A percentile compares a stretch with the other conserved stretches of the same genome.
These are phyloP conservation scores for Neurospora sp. DNA, from an alignment of 495 filamentous ascomycete species.

Conservation along the genomic window DNA sequence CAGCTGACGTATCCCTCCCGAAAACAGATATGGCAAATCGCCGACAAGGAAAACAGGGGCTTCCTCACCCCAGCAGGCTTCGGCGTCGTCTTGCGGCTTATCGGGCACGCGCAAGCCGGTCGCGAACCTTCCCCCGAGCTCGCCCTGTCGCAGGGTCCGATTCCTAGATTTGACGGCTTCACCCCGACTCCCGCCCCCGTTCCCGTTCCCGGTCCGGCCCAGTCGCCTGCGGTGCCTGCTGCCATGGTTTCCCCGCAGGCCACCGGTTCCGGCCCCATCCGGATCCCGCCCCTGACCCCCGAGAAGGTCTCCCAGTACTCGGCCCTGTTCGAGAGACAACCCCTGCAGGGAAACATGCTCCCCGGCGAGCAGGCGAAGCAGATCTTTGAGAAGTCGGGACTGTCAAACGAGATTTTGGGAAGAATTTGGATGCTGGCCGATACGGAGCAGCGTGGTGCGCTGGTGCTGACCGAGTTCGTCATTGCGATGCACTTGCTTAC, in stretches of 20 bases:
- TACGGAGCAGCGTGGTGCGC: conserved; percentile 77
- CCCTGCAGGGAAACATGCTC: conserved; percentile 61
- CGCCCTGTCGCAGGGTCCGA: conserved; percentile 60
- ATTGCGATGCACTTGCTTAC: conserved; percentile 96
- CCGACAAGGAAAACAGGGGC: conserved; percentile 90
- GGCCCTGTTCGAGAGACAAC: conserved; percentile 77
- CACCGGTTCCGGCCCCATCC: conserved; percentile 58
- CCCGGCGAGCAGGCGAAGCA: conserved; percentile 82
- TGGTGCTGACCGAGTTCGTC: conserved; percentile 89
- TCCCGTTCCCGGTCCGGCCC: conserved; percentile 36
- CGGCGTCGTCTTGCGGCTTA: conserved; percentile 80
- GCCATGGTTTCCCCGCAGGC: conserved; percentile 33
- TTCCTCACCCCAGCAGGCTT: conserved; percentile 87
- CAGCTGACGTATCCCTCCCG: conserved; percentile 1
- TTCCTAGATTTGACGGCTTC: conserved; percentile 84
- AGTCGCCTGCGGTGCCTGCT: conserved; percentile 44
- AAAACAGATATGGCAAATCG: conserved; percentile 92
- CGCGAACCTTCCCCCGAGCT: conserved; percentile 71
- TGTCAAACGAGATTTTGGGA: conserved; percentile 83
- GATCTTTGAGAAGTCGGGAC: conserved; percentile 85
- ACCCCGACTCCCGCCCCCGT: conserved; percentile 31
- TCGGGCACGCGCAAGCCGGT: conserved; percentile 88
- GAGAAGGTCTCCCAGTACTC: conserved; percentile 85
- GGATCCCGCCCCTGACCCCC: conserved; percentile 81
- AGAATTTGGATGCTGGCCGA: conserved; percentile 93